phyloP scores from a whole-genome alignment of 305 asterid species.

The Ajuga reptans region DNA sequence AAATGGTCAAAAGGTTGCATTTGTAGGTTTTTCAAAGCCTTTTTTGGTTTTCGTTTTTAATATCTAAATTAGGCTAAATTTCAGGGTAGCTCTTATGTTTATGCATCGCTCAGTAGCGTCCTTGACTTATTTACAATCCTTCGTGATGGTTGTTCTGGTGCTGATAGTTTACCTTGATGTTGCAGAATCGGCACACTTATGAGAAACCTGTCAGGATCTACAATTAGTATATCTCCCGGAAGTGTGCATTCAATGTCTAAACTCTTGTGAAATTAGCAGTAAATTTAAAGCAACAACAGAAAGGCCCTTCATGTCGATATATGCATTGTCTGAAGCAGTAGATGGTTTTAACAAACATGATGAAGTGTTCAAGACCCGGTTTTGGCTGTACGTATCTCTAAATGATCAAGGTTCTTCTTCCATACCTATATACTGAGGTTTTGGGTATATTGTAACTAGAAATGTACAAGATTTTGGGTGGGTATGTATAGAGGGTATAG shows the following conservation, averaged over 20 bases:
- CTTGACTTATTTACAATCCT: not conserved
- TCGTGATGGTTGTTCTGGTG: not conserved
- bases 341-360: not conserved
- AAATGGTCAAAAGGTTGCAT: no score
- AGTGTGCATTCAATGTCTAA: not conserved
- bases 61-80: no score
- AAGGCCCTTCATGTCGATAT: not conserved
- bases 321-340: not conserved
- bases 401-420: not conserved
- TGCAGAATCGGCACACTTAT: conserved; percentile 39
- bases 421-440: conserved; percentile 10
- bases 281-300: not conserved
- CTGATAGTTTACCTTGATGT: conserved; percentile 19
- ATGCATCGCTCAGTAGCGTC: not conserved
- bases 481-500: conserved; percentile 36
- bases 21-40: no score
- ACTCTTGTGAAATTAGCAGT: not conserved
- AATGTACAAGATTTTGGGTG: conserved; percentile 26
- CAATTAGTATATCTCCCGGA: conserved; percentile 25
- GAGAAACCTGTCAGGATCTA: conserved; percentile 45
- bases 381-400: conserved; percentile 12
- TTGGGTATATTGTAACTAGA: conserved; percentile 31
- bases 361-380: conserved; percentile 5
- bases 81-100: not conserved
- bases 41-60: no score